Evolutionary conservation across 2,329 filamentous ascomycete genomes (phyloP).

Genomic region (Fusarium sp.): DNA sequence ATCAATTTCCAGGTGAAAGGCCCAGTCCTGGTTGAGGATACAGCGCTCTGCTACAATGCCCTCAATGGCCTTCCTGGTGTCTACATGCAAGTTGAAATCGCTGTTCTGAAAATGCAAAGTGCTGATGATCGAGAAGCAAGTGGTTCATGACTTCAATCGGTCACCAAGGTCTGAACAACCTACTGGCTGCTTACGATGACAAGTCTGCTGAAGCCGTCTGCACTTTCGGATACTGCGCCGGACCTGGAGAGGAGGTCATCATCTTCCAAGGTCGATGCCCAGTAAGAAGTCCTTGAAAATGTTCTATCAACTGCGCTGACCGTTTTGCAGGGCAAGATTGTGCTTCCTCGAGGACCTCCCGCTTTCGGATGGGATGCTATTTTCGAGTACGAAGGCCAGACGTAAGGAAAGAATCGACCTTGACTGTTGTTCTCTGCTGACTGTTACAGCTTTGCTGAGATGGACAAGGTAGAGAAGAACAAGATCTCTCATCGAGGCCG

Average conservation of each 20-base stretch:
- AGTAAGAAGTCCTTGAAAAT: slow-evolving; percentile 57
- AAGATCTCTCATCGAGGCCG: slow-evolving; percentile 89
- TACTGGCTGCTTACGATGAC: slow-evolving; percentile 88
- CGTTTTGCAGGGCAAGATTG: slow-evolving; percentile 74
- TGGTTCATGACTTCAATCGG: slow-evolving; percentile 90
- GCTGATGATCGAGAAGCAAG: slow-evolving; percentile 70
- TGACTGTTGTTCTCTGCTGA: slow-evolving; percentile 11
- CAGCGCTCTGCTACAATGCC: slow-evolving; percentile 91
- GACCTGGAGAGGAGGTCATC: slow-evolving; percentile 83
- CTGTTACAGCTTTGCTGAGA: slow-evolving; percentile 80
- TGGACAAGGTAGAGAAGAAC: slow-evolving; percentile 90
- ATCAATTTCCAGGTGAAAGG: slow-evolving; percentile 72
- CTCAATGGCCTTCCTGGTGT: slow-evolving; percentile 91
- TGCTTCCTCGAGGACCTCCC: slow-evolving; percentile 81
- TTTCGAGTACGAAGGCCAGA: slow-evolving; percentile 93
- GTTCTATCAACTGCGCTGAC: neutral
- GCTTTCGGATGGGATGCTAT: slow-evolving; percentile 96
- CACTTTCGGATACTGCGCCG: slow-evolving; percentile 92
- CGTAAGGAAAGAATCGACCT: slow-evolving; percentile 59
- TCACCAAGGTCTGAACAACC: slow-evolving; percentile 86
- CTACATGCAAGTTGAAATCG: slow-evolving; percentile 78
- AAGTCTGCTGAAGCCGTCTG: slow-evolving; percentile 94
- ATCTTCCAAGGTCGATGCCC: slow-evolving; percentile 92
- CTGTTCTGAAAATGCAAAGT: neutral
- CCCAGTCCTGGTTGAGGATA: slow-evolving; percentile 95